Base-by-base conservation (phyloP, 805 yeast genomes). In the Wickerhamomyces silvicola region DNA sequence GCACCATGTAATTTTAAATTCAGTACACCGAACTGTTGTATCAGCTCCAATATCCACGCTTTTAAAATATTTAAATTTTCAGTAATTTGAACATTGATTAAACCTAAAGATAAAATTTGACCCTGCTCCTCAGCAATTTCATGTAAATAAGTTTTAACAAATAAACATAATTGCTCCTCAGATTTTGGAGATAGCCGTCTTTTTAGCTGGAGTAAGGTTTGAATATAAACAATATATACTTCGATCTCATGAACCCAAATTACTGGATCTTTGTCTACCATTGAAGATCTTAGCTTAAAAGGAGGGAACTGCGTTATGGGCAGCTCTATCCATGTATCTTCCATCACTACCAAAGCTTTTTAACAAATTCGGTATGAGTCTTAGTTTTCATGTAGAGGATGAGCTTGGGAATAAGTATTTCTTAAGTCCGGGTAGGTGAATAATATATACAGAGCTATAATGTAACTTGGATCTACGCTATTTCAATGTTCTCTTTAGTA, bases 231-330 rank as follows among this genome's bases (percentile, higher is more conserved):
- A 33, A 81, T 72, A 53, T 80, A 82, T 4, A 72, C 72, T 42
- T 79, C 84, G 12, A 82, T 55, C 14, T 80, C 56, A 51, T 81
- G 86, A 4, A 72, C 80, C 87, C 90, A 82, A 7, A 82, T 82
- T 15, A 82, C 87, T 0, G 94, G 94, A 50, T 82, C 94, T 39
- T 75, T 81, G 48, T 82, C 92, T 6, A 80, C 78, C 50, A 82
- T 60, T n/a, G 85, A 75, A 0, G 88, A 81, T 22, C 92, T 62
- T 18, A 82, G 65, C 39, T 72, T 71, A 57, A 81, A 81, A 2
- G 88, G 87, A 7, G 92, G 92, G 38, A 75, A 82, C 17, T 72
- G 69, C 13, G 82, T 81, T 7, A 81, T 70, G 3, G 84, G 84
- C 4, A 78, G 59, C 27, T 68, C 59, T 9, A 60, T 12, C 10